These are phyloP conservation scores for Arbutus unedo DNA, from an alignment of 148 eudicot species.

Conservation along the genomic window DNA sequence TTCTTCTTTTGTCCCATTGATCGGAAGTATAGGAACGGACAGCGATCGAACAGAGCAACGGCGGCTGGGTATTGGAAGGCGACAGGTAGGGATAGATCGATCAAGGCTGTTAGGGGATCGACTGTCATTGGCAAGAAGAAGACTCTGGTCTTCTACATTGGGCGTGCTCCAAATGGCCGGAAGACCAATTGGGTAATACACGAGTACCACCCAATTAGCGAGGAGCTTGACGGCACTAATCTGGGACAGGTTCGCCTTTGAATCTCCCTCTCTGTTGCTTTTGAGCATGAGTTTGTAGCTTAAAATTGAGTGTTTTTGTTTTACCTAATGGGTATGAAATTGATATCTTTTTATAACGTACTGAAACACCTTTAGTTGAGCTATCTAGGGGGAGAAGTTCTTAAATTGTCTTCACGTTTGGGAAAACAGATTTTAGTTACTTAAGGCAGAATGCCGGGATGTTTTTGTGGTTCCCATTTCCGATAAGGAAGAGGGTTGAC, in stretches of 20 bases:
- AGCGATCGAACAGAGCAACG: slow-evolving; percentile 71
- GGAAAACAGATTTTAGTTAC: neutral
- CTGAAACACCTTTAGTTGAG: neutral
- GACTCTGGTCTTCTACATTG: slow-evolving; percentile 75
- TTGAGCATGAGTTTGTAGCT: neutral
- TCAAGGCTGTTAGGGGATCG: slow-evolving; percentile 38
- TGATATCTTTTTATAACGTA: neutral
- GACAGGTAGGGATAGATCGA: slow-evolving; percentile 76
- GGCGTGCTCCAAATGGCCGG: slow-evolving; percentile 81
- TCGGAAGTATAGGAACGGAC: slow-evolving; percentile 76
- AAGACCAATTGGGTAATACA: slow-evolving; percentile 82
- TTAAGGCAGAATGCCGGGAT: neutral
- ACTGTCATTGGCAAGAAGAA: slow-evolving; percentile 73
- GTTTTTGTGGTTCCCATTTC: neutral
- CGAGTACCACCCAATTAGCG: slow-evolving; percentile 66
- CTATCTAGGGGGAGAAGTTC: neutral
- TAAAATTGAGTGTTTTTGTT: neutral
- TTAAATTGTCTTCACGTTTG: neutral
- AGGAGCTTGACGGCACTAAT: slow-evolving; percentile 61
- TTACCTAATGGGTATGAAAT: neutral
- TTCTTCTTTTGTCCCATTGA: slow-evolving; percentile 84
- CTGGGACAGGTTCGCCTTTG: slow-evolving; percentile 63
- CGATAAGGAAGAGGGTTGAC: neutral
- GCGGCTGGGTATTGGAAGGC: slow-evolving; percentile 85
- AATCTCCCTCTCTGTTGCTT: neutral